A percentile compares a stretch with the other conserved stretches of the same genome.
Evolutionary conservation across 108 stramenopile species (phyloP).

Genomic region (Cyclotella distinguenda): DNA sequence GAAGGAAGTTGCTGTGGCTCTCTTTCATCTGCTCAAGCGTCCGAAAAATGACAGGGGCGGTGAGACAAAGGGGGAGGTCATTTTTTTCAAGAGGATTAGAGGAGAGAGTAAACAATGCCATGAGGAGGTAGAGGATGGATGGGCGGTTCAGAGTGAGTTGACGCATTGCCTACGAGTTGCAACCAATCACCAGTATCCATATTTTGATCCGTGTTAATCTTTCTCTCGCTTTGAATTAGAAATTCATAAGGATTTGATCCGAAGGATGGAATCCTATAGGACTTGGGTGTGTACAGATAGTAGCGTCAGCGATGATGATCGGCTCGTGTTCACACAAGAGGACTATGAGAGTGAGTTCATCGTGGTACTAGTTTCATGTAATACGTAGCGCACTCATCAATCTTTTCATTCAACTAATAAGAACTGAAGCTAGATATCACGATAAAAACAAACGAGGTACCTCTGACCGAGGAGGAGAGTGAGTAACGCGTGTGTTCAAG

Average conservation of each 20-base stretch:
- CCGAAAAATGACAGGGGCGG: neutral
- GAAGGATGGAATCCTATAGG: conserved; percentile 3
- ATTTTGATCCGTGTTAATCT: neutral
- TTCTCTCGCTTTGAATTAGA: neutral
- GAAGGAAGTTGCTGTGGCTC: neutral
- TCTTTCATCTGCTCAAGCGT: neutral
- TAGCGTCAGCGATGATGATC: neutral
- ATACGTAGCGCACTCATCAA: neutral
- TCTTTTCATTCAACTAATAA: no score
- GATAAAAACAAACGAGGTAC: no score
- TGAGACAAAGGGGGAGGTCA: neutral
- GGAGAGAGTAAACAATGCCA: neutral
- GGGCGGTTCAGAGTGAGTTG: conserved; percentile 7
- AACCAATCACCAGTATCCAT: no score
- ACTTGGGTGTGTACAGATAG: neutral
- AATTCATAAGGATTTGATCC: conserved; percentile 4
- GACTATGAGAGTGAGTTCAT: neutral
- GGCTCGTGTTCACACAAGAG: neutral
- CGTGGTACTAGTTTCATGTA: neutral
- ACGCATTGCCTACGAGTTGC: neutral
- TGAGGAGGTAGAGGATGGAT: neutral
- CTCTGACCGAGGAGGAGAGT: no score
- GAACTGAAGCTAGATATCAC: no score
- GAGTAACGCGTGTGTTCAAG: no score
- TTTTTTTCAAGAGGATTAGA: neutral